Conservation (phyloP, 352 stramenopile genomes). For the Globisporangium abappressorium region DNA sequence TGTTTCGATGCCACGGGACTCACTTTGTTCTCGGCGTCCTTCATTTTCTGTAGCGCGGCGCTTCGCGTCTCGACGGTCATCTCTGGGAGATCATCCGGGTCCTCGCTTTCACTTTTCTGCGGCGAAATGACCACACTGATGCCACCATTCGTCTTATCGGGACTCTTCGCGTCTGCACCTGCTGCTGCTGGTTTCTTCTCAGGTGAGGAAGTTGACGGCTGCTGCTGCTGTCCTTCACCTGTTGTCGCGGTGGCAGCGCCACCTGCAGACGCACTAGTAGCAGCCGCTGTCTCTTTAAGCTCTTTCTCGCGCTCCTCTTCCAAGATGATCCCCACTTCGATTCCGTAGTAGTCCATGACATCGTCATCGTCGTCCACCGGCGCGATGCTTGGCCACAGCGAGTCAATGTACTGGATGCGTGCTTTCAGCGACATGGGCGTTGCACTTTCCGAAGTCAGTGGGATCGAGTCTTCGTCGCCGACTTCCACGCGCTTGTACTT, state of each 20-base stretch:
- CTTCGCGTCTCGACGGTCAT: constrained; percentile 57
- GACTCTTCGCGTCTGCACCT: constrained; percentile 14
- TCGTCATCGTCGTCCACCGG: constrained; percentile 66
- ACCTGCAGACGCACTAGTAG: too few species aligned
- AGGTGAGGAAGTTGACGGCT: constrained; percentile 11
- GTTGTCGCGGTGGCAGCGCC: too few species aligned
- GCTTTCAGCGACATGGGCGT: constrained; percentile 48
- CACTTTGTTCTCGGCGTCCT: constrained; percentile 40
- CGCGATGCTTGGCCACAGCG: constrained; percentile 59
- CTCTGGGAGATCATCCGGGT: constrained; percentile 20
- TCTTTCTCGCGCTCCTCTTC: constrained; percentile 41
- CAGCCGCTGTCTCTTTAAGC: neutral
- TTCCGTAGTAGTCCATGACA: constrained; percentile 74
- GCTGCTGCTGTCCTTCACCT: neutral
- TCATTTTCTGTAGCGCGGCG: constrained; percentile 45
- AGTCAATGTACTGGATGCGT: constrained; percentile 63
- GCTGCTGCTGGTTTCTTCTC: constrained; percentile 16
- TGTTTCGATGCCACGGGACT: constrained; percentile 65
- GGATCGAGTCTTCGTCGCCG: constrained; percentile 38
- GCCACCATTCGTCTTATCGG: constrained; percentile 16
- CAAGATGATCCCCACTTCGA: constrained; percentile 71
- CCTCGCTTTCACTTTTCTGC: constrained; percentile 8
- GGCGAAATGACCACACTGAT: constrained; percentile 9
- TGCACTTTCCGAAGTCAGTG: constrained; percentile 40
- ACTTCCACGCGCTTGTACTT: constrained; percentile 49